These are phyloP conservation scores for Ajuga reptans DNA, from an alignment of 305 asterid genomes.

Conservation along the genomic window DNA sequence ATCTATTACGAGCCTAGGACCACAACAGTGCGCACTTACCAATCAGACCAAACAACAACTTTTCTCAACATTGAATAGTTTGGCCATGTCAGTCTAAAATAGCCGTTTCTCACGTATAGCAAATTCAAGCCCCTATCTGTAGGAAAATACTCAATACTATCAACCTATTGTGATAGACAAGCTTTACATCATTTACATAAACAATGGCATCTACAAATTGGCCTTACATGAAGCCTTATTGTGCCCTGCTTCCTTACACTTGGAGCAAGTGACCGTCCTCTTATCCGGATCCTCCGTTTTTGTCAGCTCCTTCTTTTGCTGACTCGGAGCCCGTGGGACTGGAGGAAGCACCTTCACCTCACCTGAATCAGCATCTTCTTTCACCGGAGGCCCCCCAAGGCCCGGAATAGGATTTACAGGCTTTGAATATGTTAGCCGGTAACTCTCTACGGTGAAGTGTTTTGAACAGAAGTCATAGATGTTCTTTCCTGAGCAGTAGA, in stretches of 20 bases:
- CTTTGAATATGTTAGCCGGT: slow-evolving; percentile 41
- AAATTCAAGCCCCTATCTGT: too few species aligned
- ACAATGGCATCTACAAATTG: slow-evolving; percentile 6
- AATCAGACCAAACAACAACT: too few species aligned
- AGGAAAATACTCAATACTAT: not conserved
- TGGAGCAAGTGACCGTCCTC: slow-evolving; percentile 80
- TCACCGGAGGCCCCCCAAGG: slow-evolving; percentile 29
- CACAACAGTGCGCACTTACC: too few species aligned
- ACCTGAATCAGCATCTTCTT: slow-evolving; percentile 35
- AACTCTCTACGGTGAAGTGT: slow-evolving; percentile 53
- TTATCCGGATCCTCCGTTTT: slow-evolving; percentile 49
- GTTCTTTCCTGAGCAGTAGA: slow-evolving; percentile 38
- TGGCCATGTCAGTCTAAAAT: not conserved
- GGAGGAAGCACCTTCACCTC: slow-evolving; percentile 66
- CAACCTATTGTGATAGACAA: not conserved
- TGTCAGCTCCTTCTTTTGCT: slow-evolving; percentile 41
- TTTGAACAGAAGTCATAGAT: slow-evolving; percentile 61
- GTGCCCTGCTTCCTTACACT: slow-evolving; percentile 87
- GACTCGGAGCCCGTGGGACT: slow-evolving; percentile 28
- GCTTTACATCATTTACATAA: slow-evolving; percentile 27
- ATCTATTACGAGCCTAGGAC: too few species aligned
- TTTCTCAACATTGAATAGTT: not conserved
- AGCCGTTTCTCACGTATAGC: not conserved
- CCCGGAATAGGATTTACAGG: slow-evolving; percentile 44
- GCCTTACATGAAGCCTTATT: slow-evolving; percentile 82